phyloP scores from a whole-genome alignment of 345 rosid genomes.

The Carallia brachiata region DNA sequence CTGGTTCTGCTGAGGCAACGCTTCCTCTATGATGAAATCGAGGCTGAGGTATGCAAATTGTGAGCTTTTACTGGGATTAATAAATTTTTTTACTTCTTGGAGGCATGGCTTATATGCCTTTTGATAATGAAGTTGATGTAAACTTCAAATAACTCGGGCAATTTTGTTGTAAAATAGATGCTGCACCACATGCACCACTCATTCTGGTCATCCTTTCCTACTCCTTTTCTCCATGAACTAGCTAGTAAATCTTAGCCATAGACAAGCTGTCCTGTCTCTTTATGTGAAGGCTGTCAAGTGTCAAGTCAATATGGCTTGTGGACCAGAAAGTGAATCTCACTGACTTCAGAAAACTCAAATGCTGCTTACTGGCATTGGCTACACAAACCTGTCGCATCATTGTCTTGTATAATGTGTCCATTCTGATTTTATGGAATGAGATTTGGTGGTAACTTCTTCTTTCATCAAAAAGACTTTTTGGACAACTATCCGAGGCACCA shows the following conservation, averaged over 20 bases:
- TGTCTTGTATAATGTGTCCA: background rate
- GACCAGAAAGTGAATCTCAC: background rate
- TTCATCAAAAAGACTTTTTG: too few relatives aligned
- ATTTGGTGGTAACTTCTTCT: too few relatives aligned
- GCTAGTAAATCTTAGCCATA: background rate
- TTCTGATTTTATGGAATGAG: too few relatives aligned
- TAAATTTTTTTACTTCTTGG: conserved; percentile 7
- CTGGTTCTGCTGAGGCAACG: conserved; percentile 80
- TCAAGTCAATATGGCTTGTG: too few relatives aligned
- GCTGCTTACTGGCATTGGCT: background rate
- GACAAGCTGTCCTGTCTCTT: too few relatives aligned
- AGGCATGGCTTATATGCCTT: background rate
- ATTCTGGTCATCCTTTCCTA: background rate
- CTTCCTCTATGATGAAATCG: conserved; percentile 98
- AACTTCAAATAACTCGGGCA: background rate
- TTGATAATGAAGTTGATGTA: too few relatives aligned
- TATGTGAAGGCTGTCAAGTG: too few relatives aligned
- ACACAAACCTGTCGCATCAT: background rate
- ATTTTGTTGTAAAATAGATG: background rate
- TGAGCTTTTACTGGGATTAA: background rate
- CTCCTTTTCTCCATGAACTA: background rate
- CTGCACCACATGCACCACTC: background rate
- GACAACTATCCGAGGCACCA: too few relatives aligned
- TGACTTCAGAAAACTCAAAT: background rate
- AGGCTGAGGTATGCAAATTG: conserved; percentile 75